A percentile compares a stretch with the other conserved stretches of the same genome.
Conservation (phyloP, 768 basidiomycete species). For the Hypholoma fasciculare region DNA sequence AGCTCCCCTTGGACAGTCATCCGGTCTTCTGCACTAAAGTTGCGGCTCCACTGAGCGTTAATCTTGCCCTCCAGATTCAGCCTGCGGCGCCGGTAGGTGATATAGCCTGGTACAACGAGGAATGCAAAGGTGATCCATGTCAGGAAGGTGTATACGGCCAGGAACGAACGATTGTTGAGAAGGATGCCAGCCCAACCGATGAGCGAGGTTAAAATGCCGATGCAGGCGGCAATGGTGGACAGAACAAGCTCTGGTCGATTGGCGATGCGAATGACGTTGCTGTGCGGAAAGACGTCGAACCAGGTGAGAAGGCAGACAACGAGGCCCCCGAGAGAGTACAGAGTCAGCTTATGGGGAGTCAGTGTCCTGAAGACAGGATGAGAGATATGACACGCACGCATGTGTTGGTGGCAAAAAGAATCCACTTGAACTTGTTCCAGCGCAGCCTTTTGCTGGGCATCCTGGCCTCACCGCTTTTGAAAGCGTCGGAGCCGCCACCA, state of each 20-base stretch:
- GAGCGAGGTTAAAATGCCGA: slow-evolving; percentile 65
- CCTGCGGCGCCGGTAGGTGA: slow-evolving; percentile 65
- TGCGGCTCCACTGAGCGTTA: slow-evolving; percentile 71
- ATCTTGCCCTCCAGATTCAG: slow-evolving; percentile 74
- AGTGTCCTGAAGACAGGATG: neutral
- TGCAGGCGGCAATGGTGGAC: slow-evolving; percentile 62
- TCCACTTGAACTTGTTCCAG: slow-evolving; percentile 89
- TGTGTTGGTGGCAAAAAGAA: slow-evolving; percentile 65
- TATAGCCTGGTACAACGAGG: slow-evolving; percentile 75
- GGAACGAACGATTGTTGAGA: slow-evolving; percentile 84
- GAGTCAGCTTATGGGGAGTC: slow-evolving; percentile 36
- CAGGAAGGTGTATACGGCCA: slow-evolving; percentile 75
- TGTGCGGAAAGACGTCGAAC: slow-evolving; percentile 71
- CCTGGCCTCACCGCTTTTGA: slow-evolving; percentile 48
- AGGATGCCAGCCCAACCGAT: slow-evolving; percentile 83
- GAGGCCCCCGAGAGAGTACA: slow-evolving; percentile 60
- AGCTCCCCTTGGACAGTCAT: slow-evolving; percentile 73
- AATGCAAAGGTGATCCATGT: slow-evolving; percentile 76
- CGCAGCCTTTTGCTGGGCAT: slow-evolving; percentile 50
- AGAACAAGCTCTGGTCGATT: slow-evolving; percentile 68
- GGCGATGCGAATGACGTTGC: slow-evolving; percentile 69
- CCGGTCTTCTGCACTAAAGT: slow-evolving; percentile 57
- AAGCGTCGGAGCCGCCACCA: slow-evolving; percentile 72
- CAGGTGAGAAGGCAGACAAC: slow-evolving; percentile 71
- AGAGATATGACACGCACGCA: slow-evolving; percentile 30